Base-by-base conservation (phyloP, 1,139 yeast species). In the Zygosaccharomyces pseudobailii region DNA sequence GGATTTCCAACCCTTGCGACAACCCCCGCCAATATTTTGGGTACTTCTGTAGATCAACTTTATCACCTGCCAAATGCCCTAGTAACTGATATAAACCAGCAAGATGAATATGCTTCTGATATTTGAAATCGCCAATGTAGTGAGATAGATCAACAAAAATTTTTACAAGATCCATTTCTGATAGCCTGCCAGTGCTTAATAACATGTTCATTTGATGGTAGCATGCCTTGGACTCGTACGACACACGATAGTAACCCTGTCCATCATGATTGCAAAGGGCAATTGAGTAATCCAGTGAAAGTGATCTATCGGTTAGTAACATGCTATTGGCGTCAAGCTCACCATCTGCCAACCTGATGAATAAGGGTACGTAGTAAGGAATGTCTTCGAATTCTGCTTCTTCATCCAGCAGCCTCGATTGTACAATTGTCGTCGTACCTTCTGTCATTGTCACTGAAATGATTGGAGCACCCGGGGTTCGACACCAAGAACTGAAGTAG, bases 401-500 rank as follows among this genome's bases (percentile, higher is more conserved):
- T n/a, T 63, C 59, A 3, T 59, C 51, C 36, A 60, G 47, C 54
- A 69, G 79, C 48, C 82, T 69, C 58, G 80, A 81, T 63, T 83
- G 89, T 44, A 71, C 78, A 36, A 78, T 56, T 8, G 80, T 55
- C 36, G 33, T 45, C 2, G 24, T 31, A 5, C 57, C 65, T 4
- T 61, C 70, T 0, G 61, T 61, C 21, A 55, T 54, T 0, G 65
- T 54, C 1, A 81, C 79, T 6, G 64, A 61, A n/a, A 84, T 60
- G 2, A 78, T 59, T 3, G 92, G 90, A 47, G 68, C 74, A 0
- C 88, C 88, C 0, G 81, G 72, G 20, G 74, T 65, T 56, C 79
- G 71, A 5, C 74, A 65, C 88, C 88, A 83, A 0, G 85, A 75
- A 51, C 78, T 75, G 54, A 76, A 70, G 48, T 79, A 77, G 10